Evolutionary conservation across 257 asterid species (phyloP).

Genomic region (Plantago ovata): DNA sequence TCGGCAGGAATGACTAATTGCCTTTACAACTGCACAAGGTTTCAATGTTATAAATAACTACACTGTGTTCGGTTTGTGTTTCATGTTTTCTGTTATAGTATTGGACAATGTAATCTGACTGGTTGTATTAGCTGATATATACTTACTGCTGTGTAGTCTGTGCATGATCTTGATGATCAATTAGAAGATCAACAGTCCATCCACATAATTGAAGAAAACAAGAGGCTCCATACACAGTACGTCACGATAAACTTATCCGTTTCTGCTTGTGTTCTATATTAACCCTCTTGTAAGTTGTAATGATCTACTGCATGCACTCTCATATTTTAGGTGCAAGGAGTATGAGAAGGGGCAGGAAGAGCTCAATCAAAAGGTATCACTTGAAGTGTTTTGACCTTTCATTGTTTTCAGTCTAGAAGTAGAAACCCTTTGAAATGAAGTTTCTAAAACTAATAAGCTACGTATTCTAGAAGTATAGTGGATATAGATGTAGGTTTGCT

Average conservation of each 20-base stretch:
- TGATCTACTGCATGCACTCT: conserved; percentile 1
- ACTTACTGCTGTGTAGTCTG: conserved; percentile 38
- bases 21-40: not conserved
- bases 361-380: conserved; percentile 57
- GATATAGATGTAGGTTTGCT: no score
- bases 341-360: conserved; percentile 49
- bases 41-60: not conserved
- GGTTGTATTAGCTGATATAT: no score
- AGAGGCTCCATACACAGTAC: conserved; percentile 53
- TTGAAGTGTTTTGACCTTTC: not conserved
- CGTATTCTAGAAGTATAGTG: no score
- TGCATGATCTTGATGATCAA: conserved; percentile 25
- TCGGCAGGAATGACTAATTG: not conserved
- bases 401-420: no score
- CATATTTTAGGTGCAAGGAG: conserved; percentile 55
- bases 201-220: conserved; percentile 43
- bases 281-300: not conserved
- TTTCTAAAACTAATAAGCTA: no score
- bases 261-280: not conserved
- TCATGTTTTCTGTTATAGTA: not conserved
- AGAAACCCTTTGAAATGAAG: no score
- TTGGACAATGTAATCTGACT: not conserved
- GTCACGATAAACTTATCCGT: conserved; percentile 21
- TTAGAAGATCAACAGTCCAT: conserved; percentile 38
- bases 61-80: not conserved